Evolutionary conservation across 768 basidiomycete genomes (phyloP).

Genomic region (Symmetrospora coprosmae): DNA sequence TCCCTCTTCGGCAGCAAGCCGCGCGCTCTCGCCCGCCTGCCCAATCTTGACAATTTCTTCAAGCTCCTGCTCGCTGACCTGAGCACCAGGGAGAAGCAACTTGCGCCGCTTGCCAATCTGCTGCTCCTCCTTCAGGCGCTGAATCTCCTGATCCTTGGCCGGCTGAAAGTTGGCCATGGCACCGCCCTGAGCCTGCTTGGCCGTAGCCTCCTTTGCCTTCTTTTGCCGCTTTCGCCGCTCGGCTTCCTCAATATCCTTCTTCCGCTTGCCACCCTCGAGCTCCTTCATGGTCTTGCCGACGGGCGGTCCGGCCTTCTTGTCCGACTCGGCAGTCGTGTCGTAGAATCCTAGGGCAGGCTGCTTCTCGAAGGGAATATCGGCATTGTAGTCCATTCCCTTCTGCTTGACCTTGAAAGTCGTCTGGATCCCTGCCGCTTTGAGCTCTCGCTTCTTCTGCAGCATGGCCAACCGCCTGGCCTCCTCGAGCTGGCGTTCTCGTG

Average conservation of each 20-base stretch:
- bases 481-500: slow-evolving; percentile 88
- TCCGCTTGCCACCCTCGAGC: slow-evolving; percentile 70
- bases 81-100: slow-evolving; percentile 68
- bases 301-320: slow-evolving; percentile 64
- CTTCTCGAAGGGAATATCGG: slow-evolving; percentile 98
- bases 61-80: slow-evolving; percentile 84
- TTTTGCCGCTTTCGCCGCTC: slow-evolving; percentile 81
- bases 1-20: slow-evolving; percentile 66
- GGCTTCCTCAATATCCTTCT: slow-evolving; percentile 81
- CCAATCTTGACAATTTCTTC: slow-evolving; percentile 99
- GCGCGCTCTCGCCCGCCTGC: slow-evolving; percentile 73
- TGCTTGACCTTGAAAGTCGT: slow-evolving; percentile 68
- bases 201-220: slow-evolving; percentile 50
- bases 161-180: slow-evolving; percentile 79
- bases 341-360: slow-evolving; percentile 90
- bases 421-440: slow-evolving; percentile 98
- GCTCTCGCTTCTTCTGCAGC: slow-evolving; percentile 89
- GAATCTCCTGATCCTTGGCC: slow-evolving; percentile 84
- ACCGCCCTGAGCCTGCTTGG: slow-evolving; percentile 30
- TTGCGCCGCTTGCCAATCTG: slow-evolving; percentile 77
- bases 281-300: slow-evolving; percentile 30
- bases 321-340: slow-evolving; percentile 85
- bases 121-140: slow-evolving; percentile 93
- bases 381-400: slow-evolving; percentile 99
- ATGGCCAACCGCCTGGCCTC: slow-evolving; percentile 88